Evolutionary conservation across 106 monocot species (phyloP).

Genomic region (Allium cepa): DNA sequence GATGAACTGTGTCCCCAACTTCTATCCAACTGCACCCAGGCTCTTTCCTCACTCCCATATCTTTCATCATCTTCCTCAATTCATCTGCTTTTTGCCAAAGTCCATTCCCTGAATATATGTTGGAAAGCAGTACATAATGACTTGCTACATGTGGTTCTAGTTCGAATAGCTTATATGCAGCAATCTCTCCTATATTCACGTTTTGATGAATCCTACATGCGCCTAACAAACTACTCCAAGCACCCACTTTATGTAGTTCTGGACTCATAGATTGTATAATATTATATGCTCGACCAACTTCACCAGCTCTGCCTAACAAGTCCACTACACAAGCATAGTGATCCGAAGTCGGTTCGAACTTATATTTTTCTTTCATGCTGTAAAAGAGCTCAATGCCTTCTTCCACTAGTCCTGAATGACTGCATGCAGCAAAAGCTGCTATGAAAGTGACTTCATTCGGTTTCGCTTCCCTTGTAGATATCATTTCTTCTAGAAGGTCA

Average conservation of each 20-base stretch:
- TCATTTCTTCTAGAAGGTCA: constrained; percentile 48
- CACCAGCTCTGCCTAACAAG: constrained; percentile 69
- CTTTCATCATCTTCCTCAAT: constrained; percentile 67
- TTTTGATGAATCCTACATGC: constrained; percentile 60
- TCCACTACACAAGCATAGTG: constrained; percentile 83
- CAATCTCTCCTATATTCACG: constrained; percentile 44
- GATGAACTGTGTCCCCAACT: constrained; percentile 45
- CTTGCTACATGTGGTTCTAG: constrained; percentile 76
- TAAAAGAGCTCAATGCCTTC: constrained; percentile 58
- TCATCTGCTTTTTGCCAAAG: constrained; percentile 54
- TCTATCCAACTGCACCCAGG: constrained; percentile 92
- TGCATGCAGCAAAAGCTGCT: constrained; percentile 71
- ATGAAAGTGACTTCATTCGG: constrained; percentile 78
- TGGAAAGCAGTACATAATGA: constrained; percentile 87
- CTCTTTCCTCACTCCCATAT: constrained; percentile 66
- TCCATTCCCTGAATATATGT: constrained; percentile 68
- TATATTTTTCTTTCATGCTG: constrained; percentile 30
- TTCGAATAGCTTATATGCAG: constrained; percentile 47
- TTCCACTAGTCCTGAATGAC: constrained; percentile 82
- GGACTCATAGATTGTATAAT: constrained; percentile 42
- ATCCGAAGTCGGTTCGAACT: constrained; percentile 42
- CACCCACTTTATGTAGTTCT: constrained; percentile 29
- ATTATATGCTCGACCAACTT: constrained; percentile 44
- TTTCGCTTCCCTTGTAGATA: constrained; percentile 29
- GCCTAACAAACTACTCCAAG: constrained; percentile 86